Conservation (phyloP, 495 filamentous ascomycete species). For the Poronia punctata region DNA sequence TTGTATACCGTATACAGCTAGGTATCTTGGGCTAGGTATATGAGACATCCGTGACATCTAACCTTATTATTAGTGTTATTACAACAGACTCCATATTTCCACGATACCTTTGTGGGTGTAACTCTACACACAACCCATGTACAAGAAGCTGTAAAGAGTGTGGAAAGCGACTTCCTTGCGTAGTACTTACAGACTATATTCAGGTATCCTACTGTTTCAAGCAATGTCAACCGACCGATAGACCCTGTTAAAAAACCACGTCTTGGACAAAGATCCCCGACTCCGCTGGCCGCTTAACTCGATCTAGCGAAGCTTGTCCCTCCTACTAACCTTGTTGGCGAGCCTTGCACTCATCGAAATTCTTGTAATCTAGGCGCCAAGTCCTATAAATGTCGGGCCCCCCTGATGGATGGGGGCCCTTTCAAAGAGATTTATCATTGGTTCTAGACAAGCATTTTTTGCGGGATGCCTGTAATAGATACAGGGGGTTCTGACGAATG, state of each 20-base stretch:
- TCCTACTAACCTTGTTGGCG: slow-evolving; percentile 3
- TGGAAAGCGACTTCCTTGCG: neutral
- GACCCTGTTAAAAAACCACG: no score
- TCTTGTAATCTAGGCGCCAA: slow-evolving; percentile 14
- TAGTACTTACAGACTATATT: slow-evolving; percentile 3
- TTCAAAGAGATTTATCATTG: slow-evolving; percentile 8
- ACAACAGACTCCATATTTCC: no score
- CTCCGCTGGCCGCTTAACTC: slow-evolving; percentile 28
- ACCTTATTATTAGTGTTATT: no score
- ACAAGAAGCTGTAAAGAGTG: no score
- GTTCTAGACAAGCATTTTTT: neutral
- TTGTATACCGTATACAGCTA: no score
- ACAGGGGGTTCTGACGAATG: slow-evolving; percentile 18
- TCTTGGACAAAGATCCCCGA: slow-evolving; percentile 31
- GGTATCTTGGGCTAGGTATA: no score
- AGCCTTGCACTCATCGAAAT: no score
- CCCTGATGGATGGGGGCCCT: slow-evolving; percentile 6
- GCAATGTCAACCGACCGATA: slow-evolving; percentile 31
- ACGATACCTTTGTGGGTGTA: no score
- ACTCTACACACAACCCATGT: no score
- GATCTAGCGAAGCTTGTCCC: slow-evolving; percentile 24
- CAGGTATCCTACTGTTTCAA: slow-evolving; percentile 29
- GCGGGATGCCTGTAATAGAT: neutral
- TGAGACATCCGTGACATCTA: no score
- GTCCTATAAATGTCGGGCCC: slow-evolving; percentile 1